These are phyloP conservation scores for Hymenotorrendiella dingleyae DNA, from an alignment of 2,329 filamentous ascomycete species.

Conservation along the genomic window DNA sequence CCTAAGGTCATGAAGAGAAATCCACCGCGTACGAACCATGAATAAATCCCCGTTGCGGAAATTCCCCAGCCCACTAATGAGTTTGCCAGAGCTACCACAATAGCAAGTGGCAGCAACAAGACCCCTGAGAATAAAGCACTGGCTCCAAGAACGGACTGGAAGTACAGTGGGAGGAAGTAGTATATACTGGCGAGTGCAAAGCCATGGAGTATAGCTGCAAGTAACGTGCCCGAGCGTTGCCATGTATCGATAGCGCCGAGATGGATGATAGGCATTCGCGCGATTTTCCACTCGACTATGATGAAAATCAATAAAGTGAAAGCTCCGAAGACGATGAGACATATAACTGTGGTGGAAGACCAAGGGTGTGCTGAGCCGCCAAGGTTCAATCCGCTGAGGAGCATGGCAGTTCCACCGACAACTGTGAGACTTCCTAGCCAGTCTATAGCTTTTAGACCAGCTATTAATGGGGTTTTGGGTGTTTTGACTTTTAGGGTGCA, in stretches of 20 bases:
- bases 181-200: constrained; percentile 33
- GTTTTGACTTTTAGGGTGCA: constrained; percentile 59
- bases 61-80: constrained; percentile 49
- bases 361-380: constrained; percentile 67
- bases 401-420: constrained; percentile 71
- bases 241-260: constrained; percentile 60
- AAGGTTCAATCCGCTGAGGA: constrained; percentile 77
- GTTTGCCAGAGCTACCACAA: constrained; percentile 41
- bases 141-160: constrained; percentile 67
- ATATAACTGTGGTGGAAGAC: constrained; percentile 68
- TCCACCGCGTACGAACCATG: constrained; percentile 40
- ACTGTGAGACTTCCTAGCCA: constrained; percentile 55
- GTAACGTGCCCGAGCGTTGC: constrained; percentile 61
- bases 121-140: constrained; percentile 67
- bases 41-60: constrained; percentile 42
- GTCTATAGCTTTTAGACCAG: constrained; percentile 54
- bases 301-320: constrained; percentile 54
- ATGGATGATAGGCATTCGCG: constrained; percentile 72
- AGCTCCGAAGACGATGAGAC: constrained; percentile 68
- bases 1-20: constrained; percentile 38
- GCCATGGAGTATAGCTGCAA: constrained; percentile 66
- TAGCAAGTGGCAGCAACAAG: constrained; percentile 63
- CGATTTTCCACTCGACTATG: constrained; percentile 62
- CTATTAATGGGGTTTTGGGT: constrained; percentile 48
- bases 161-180: constrained; percentile 54